phyloP scores from a whole-genome alignment of 1,284 basidiomycete genomes.

The Meripilus lineatus region DNA sequence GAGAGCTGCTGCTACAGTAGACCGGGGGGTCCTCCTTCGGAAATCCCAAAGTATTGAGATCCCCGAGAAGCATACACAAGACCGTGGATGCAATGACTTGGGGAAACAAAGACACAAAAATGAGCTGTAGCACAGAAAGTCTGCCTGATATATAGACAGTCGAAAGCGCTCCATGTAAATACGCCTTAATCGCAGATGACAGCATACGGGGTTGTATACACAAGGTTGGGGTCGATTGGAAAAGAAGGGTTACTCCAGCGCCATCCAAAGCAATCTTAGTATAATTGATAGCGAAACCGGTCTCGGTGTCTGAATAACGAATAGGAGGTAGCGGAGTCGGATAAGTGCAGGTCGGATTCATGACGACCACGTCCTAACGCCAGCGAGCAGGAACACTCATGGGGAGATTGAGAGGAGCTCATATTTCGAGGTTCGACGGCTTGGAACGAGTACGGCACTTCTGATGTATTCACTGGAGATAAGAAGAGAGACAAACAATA shows the following conservation, averaged over 20 bases:
- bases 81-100: slow-evolving; percentile 6
- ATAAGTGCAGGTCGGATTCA: slow-evolving; percentile 3
- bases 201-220: neutral
- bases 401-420: slow-evolving; percentile 1
- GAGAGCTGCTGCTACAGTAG: slow-evolving; percentile 6
- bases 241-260: too few species aligned
- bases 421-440: neutral
- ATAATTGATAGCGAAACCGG: neutral
- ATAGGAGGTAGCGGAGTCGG: neutral
- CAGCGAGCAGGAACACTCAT: neutral
- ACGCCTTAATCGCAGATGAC: neutral
- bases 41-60: neutral
- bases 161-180: slow-evolving; percentile 1
- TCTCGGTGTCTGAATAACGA: neutral
- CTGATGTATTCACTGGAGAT: too few species aligned
- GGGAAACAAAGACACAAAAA: slow-evolving; percentile 5
- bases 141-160: slow-evolving; percentile 1
- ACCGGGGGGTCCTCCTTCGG: slow-evolving; percentile 1
- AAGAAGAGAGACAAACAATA: too few species aligned
- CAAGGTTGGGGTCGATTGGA: too few species aligned
- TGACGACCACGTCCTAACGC: slow-evolving; percentile 4
- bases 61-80: neutral
- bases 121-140: neutral
- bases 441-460: neutral
- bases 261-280: neutral